Evolutionary conservation across 768 basidiomycete genomes (phyloP).

Genomic region (Trametopsis cervina): DNA sequence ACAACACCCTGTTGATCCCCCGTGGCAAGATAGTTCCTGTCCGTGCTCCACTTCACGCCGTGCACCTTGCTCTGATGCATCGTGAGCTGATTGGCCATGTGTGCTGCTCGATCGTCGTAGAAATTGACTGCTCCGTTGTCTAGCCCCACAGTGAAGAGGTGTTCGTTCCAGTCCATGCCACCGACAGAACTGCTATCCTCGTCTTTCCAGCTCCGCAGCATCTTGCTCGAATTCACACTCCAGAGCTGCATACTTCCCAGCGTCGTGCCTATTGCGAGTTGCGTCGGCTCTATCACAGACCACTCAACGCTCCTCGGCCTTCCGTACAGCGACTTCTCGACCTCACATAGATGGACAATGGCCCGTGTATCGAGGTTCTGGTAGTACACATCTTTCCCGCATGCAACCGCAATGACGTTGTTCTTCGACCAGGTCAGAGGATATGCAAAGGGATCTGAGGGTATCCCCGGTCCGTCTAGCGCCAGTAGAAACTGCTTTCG

Average conservation of each 20-base stretch:
- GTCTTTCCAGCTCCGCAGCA: slow-evolving; percentile 28
- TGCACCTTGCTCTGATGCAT: slow-evolving; percentile 30
- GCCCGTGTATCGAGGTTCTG: slow-evolving; percentile 51
- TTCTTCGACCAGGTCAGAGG: slow-evolving; percentile 55
- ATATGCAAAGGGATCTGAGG: slow-evolving; percentile 44
- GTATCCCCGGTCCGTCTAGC: slow-evolving; percentile 60
- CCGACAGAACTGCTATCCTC: slow-evolving; percentile 29
- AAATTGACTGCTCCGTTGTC: slow-evolving; percentile 32
- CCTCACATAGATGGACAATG: slow-evolving; percentile 44
- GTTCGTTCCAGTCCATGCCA: slow-evolving; percentile 31
- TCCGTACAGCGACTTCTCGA: slow-evolving; percentile 27
- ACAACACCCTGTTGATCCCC: slow-evolving; percentile 35
- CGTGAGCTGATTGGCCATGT: slow-evolving; percentile 22
- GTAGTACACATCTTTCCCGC: slow-evolving; percentile 51
- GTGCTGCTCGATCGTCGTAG: slow-evolving; percentile 29
- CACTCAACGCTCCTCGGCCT: slow-evolving; percentile 45
- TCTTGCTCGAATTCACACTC: slow-evolving; percentile 34
- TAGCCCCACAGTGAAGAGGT: slow-evolving; percentile 32
- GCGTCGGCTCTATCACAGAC: slow-evolving; percentile 34
- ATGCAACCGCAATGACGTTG: slow-evolving; percentile 59
- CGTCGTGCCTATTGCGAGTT: slow-evolving; percentile 47
- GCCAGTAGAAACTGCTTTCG: slow-evolving; percentile 49
- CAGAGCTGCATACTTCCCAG: slow-evolving; percentile 46
- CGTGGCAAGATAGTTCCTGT: slow-evolving; percentile 34
- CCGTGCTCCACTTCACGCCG: slow-evolving; percentile 34